These are phyloP conservation scores for Phytophthora crassamura DNA, from an alignment of 352 stramenopile genomes.

Conservation along the genomic window DNA sequence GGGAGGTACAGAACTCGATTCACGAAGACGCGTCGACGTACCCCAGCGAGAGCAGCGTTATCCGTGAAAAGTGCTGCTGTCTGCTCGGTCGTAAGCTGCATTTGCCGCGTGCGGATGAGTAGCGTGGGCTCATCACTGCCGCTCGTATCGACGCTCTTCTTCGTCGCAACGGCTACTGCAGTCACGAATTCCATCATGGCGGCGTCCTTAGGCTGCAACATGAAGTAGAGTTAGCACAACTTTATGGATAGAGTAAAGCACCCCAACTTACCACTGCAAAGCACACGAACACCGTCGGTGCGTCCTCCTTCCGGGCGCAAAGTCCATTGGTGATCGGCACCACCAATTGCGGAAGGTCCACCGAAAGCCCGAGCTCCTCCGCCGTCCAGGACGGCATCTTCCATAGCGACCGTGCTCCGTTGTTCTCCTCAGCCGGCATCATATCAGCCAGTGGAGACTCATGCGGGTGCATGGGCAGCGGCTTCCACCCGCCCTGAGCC, in stretches of 20 bases:
- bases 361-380: slow-evolving; percentile 54
- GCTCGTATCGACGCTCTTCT: slow-evolving; percentile 2
- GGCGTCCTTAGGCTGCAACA: slow-evolving; percentile 42
- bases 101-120: slow-evolving; percentile 60
- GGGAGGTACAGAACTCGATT: background rate
- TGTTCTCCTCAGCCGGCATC: slow-evolving; percentile 34
- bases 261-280: slow-evolving; percentile 41
- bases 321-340: slow-evolving; percentile 60
- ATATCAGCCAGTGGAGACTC: slow-evolving; percentile 43
- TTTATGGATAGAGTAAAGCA: too few species aligned
- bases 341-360: slow-evolving; percentile 47
- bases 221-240: background rate
- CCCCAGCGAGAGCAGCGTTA: slow-evolving; percentile 15
- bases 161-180: slow-evolving; percentile 33
- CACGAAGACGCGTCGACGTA: slow-evolving; percentile 6
- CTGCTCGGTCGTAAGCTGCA: slow-evolving; percentile 51
- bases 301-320: slow-evolving; percentile 35
- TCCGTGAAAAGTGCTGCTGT: slow-evolving; percentile 44
- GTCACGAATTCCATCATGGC: slow-evolving; percentile 61
- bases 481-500: slow-evolving; percentile 59
- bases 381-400: slow-evolving; percentile 52
- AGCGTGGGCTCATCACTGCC: slow-evolving; percentile 11
- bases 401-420: slow-evolving; percentile 49
- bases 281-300: slow-evolving; percentile 43
- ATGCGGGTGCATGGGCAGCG: slow-evolving; percentile 34